Evolutionary conservation across 768 basidiomycete species (phyloP), one percentile per base, ranked within the genome.

Genomic region (Calocera viscosa): DNA sequence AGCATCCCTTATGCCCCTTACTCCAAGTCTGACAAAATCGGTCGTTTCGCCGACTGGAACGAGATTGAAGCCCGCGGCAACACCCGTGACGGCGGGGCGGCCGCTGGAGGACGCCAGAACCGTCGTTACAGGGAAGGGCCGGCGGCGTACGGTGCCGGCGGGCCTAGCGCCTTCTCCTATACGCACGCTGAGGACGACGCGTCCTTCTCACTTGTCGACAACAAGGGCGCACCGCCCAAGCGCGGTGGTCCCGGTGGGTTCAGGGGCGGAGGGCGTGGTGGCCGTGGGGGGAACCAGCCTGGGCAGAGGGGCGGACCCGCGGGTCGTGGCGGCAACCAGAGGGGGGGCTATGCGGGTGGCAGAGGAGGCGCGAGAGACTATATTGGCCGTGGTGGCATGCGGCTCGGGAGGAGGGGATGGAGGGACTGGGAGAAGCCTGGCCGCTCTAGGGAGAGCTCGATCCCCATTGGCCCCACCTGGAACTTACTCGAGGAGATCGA

Each of bases 151-250:
- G 94, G 93, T 39, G 94, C 92, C 67, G 90, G 89, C 24, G 86
- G 88, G 64, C 87, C 91, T 12, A 94, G 86, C 72, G 91, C 92
- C 16, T 97, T 97, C 74, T 91, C 92, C 7, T 96, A 95, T 77
- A 94, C 94, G 81, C 94, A 97, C 77, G 94, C 90, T 67, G 96
- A 98, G 77, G 96, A 99, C 73, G 96, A 99, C 78, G 89, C 92
- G 5, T 89, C 87, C 63, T 99, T 99, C 82, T 94, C 92, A 24
- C 82, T 99, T 64, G 96, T 99, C 63, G 94, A 97, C 74, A 92
- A 87, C 75, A 94, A 91, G 78, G 74, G 85, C 49, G 80, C 84
- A 41, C 79, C 85, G 49, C 82, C 86, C 35, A 85, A 90, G 70
- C 83, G 89, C 49, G 89, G 90, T n/a, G 82, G 83, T 35, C 77